phyloP scores from a whole-genome alignment of 345 rosid species.

The Hibiscus trionum region DNA sequence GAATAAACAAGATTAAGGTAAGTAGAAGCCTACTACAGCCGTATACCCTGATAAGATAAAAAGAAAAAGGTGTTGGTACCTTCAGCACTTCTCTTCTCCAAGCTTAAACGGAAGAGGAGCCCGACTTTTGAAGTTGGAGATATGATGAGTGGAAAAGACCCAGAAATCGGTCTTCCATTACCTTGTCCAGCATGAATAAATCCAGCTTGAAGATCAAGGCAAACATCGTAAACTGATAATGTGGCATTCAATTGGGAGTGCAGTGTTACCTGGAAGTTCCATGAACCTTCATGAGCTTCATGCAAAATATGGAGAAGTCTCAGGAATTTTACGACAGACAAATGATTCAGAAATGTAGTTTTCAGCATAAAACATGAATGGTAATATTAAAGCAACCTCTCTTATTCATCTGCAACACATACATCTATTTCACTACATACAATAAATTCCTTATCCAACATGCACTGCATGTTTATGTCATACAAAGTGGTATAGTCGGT shows the following conservation, averaged over 20 bases:
- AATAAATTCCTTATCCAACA: background rate
- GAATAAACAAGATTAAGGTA: background rate
- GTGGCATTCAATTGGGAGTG: slow-evolving; percentile 87
- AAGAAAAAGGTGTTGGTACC: slow-evolving; percentile 28
- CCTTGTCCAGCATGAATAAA: slow-evolving; percentile 56
- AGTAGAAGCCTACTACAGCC: background rate
- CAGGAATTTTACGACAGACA: background rate
- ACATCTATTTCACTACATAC: background rate
- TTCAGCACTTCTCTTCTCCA: slow-evolving; percentile 39
- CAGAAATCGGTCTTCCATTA: slow-evolving; percentile 74
- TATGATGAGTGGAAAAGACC: slow-evolving; percentile 71
- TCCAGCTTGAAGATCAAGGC: slow-evolving; percentile 93
- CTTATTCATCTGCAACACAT: background rate
- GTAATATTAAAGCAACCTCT: background rate
- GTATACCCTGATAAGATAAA: background rate
- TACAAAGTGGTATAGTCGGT: background rate
- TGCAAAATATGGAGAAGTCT: background rate
- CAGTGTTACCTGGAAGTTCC: slow-evolving; percentile 56
- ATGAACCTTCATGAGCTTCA: slow-evolving; percentile 6
- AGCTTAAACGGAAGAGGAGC: slow-evolving; percentile 60
- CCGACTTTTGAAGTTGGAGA: slow-evolving; percentile 76
- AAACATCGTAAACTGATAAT: slow-evolving; percentile 70
- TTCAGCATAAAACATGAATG: background rate
- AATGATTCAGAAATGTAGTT: background rate
- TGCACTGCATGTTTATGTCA: background rate